Evolutionary conservation across 2,329 filamentous ascomycete genomes (phyloP).

Genomic region (Arthrobotrys conoides): DNA sequence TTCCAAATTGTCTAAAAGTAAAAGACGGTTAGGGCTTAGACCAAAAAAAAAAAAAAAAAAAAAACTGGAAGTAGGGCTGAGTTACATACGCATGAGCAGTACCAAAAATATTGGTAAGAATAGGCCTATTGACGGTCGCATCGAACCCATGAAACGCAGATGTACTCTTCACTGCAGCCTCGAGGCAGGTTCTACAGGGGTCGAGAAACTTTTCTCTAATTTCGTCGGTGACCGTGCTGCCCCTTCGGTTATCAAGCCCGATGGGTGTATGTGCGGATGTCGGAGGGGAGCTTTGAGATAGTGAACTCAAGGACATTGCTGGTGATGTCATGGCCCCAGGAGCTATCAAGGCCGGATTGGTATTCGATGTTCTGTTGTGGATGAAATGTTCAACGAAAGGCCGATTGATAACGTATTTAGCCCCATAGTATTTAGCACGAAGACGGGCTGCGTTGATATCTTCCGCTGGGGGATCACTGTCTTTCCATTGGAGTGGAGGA

Average conservation of each 20-base stretch:
- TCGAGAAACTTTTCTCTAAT: conserved; percentile 58
- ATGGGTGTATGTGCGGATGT: conserved; percentile 61
- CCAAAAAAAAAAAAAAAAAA: no score
- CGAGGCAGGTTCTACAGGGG: conserved; percentile 72
- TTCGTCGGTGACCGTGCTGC: conserved; percentile 42
- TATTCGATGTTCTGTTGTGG: conserved; percentile 68
- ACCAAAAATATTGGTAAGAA: conserved; percentile 96
- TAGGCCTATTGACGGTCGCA: conserved; percentile 76
- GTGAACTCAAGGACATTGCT: conserved; percentile 60
- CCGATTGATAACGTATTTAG: conserved; percentile 88
- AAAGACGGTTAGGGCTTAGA: conserved; percentile 62
- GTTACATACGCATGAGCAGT: conserved; percentile 86
- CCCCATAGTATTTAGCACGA: conserved; percentile 94
- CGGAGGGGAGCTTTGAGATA: conserved; percentile 62
- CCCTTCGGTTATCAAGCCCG: conserved; percentile 44
- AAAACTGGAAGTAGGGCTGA: neutral
- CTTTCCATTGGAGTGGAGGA: conserved; percentile 70
- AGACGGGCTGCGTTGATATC: conserved; percentile 87
- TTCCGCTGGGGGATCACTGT: conserved; percentile 77
- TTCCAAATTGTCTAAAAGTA: conserved; percentile 88
- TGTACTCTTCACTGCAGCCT: conserved; percentile 86
- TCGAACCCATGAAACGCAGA: conserved; percentile 80
- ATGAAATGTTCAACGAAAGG: conserved; percentile 78
- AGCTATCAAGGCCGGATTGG: conserved; percentile 70
- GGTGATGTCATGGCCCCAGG: conserved; percentile 68